Base-by-base conservation (phyloP, 2,329 filamentous ascomycete genomes). In the Helotiales sp. region DNA sequence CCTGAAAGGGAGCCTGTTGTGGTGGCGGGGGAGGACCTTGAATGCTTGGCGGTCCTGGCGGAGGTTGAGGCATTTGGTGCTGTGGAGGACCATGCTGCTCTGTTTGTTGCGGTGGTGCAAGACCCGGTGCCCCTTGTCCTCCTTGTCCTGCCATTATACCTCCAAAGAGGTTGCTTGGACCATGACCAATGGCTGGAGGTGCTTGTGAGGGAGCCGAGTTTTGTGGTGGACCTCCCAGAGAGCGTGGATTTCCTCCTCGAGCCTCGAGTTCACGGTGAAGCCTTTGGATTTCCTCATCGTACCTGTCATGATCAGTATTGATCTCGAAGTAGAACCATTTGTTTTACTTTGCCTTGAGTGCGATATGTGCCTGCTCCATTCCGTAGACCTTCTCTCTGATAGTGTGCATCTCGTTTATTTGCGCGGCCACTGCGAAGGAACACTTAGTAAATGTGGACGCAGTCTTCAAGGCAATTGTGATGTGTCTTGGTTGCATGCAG, bases 331-430 rank as follows among this genome's bases (percentile, higher is more conserved):
- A 20, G 34, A 17, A 37, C 17, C 5, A 8, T 24, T 11, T 15
- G 22, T 24, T 90, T 78, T 84, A 98, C 95, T 97, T 97, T 80
- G 90, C 86, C 84, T 98, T 98, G 77, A 97, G 89, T 62, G 87
- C 88, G 75, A 95, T 86, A 77, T 98, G 96, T 58, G 90, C 88
- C 78, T 96, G 93, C 80, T 99, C 96, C 79, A 99, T 89, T 74
- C 92, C 88, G 77, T 93, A 97, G 68, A 99, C 93, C 81, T 97
- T 97, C 78, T 94, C 91, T 70, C 94, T 87, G 59, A 99, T 93
- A 76, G 97, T 87, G 78, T 97, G 93, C 86, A 98, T 96, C 82
- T 99, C 96, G 76, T 95, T 91, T 71, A 97, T 91, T 79, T 99
- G 96, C 59, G 89, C 88, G 66, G 92, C 89, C 77, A 98, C 96